phyloP scores from a whole-genome alignment of 768 basidiomycete genomes.

The Auricularia auricula-judae region DNA sequence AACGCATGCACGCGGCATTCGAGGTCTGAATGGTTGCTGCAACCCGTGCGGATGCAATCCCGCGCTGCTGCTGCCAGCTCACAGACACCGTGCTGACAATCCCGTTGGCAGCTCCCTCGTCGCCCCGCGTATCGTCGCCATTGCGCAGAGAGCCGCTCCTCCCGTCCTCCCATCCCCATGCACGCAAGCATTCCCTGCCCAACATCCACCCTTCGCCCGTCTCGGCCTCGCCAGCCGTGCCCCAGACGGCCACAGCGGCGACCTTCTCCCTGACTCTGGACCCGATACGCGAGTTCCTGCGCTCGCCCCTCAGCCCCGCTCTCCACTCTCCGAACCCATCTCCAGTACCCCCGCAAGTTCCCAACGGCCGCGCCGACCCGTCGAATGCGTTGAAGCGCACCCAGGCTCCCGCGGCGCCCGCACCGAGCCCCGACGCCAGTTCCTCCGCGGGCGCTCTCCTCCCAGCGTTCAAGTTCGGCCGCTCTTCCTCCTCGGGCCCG shows the following conservation, averaged over 20 bases:
- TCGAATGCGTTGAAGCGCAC: slow-evolving; percentile 36
- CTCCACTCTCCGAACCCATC: slow-evolving; percentile 11
- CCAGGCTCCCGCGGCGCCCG: slow-evolving; percentile 39
- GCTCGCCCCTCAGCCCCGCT: neutral
- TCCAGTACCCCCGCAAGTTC: slow-evolving; percentile 21
- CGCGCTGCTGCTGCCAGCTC: no score
- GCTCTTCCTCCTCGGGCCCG: neutral
- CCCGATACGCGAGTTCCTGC: neutral
- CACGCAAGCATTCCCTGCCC: slow-evolving; percentile 58
- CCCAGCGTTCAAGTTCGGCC: neutral
- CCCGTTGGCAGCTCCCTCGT: neutral
- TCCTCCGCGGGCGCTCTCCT: slow-evolving; percentile 22
- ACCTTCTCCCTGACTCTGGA: neutral
- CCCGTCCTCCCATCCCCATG: slow-evolving; percentile 51
- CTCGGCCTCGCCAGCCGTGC: slow-evolving; percentile 9
- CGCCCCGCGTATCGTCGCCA: slow-evolving; percentile 6
- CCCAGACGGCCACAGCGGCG: neutral
- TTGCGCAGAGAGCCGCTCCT: slow-evolving; percentile 2
- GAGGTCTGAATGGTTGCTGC: no score
- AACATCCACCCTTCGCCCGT: slow-evolving; percentile 26
- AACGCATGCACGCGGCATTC: neutral
- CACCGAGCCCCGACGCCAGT: slow-evolving; percentile 23
- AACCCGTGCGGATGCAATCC: neutral
- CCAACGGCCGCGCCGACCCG: slow-evolving; percentile 17
- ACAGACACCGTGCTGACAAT: neutral